Percentiles rank a stretch among this genome's conserved stretches.
These are phyloP conservation scores for Lachancea meyersii DNA, from an alignment of 805 yeast species.

Conservation along the genomic window DNA sequence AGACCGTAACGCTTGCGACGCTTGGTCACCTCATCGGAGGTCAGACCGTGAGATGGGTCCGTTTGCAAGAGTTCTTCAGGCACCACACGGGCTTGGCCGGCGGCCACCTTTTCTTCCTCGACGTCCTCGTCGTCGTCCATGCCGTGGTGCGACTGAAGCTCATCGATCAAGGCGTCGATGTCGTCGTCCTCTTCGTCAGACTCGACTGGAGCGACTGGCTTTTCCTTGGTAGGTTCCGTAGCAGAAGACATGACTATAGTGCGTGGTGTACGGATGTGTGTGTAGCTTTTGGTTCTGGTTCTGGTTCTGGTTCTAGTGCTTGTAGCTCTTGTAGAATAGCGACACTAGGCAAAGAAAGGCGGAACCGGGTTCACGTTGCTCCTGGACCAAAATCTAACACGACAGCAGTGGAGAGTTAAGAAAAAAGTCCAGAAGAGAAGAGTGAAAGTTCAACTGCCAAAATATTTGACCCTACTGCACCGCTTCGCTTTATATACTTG, in stretches of 20 bases:
- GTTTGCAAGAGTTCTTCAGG: conserved; percentile 84
- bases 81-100: conserved; percentile 63
- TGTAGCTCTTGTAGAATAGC: not conserved
- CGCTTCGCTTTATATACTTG: not conserved
- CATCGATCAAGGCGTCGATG: conserved; percentile 67
- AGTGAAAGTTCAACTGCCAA: not conserved
- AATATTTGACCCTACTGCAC: not conserved
- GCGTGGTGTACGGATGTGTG: too few relatives aligned
- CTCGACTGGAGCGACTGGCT: conserved; percentile 39
- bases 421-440: not conserved
- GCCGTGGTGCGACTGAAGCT: conserved; percentile 62
- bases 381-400: conserved; percentile 7
- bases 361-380: not conserved
- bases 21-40: conserved; percentile 67
- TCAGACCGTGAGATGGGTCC: conserved; percentile 70
- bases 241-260: conserved; percentile 9
- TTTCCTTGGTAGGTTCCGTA: conserved; percentile 15
- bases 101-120: conserved; percentile 40
- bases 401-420: conserved; percentile 2
- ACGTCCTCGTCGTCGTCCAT: conserved; percentile 44
- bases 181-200: conserved; percentile 51
- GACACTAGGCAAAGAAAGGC: not conserved
- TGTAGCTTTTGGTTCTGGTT: conserved; percentile 2
- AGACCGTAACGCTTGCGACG: conserved; percentile 89
- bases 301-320: not conserved